Conservation (phyloP, 2,329 filamentous ascomycete species). For the Tympanopsis confertula region DNA sequence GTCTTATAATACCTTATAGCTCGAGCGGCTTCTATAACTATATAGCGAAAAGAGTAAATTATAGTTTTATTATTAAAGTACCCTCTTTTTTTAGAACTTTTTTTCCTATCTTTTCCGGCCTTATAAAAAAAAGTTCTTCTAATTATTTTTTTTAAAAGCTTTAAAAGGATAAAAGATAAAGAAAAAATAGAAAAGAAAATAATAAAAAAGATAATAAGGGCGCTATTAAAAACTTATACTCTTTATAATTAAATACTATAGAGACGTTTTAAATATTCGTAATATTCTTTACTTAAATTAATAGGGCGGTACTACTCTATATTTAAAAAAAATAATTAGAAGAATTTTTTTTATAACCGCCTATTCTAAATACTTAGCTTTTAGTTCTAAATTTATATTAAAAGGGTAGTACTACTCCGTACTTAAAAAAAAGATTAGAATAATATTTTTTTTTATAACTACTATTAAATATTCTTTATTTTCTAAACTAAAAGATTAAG, state of each 20-base stretch:
- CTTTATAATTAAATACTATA: constrained; percentile 1
- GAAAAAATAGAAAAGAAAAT: no score
- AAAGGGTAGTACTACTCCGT: no score
- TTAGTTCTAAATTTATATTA: background rate
- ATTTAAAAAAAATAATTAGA: background rate
- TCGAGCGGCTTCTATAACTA: background rate
- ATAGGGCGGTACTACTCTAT: no score
- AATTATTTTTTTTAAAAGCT: no score
- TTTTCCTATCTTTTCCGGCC: no score
- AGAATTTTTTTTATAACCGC: background rate
- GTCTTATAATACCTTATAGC: background rate
- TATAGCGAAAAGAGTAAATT: background rate
- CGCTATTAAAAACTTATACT: background rate
- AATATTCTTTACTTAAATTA: background rate
- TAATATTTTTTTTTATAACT: background rate
- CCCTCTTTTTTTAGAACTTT: no score
- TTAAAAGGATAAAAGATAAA: no score
- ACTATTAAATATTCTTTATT: background rate
- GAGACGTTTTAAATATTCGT: constrained; percentile 3
- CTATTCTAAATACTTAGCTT: constrained; percentile 2
- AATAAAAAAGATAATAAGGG: no score
- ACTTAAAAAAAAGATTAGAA: no score
- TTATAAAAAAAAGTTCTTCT: no score
- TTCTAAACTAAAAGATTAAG: background rate
- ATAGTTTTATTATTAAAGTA: background rate